Percentiles rank a stretch among this genome's conserved stretches.
phyloP scores from a whole-genome alignment of 495 filamentous ascomycete genomes.

The Letharia lupina region DNA sequence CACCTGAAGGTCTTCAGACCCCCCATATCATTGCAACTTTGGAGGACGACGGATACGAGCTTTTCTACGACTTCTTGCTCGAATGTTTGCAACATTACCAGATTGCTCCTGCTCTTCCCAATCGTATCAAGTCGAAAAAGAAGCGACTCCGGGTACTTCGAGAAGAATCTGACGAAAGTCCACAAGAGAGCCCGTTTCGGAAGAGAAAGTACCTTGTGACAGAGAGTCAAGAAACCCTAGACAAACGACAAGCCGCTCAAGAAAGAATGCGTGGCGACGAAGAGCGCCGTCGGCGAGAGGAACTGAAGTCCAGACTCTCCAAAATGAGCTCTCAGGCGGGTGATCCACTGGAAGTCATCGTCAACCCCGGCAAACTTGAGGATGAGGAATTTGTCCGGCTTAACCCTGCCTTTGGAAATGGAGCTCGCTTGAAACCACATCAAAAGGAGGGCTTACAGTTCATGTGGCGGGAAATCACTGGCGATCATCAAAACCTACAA shows the following conservation, averaged over 20 bases:
- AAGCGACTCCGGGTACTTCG: slow-evolving; percentile 5
- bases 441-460: slow-evolving; percentile 70
- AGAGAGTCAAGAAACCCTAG: slow-evolving; percentile 40
- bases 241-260: slow-evolving; percentile 40
- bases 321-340: slow-evolving; percentile 35
- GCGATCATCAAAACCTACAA: slow-evolving; percentile 42
- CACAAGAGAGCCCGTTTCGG: slow-evolving; percentile 26
- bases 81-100: slow-evolving; percentile 23
- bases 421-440: slow-evolving; percentile 44
- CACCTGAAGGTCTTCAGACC: slow-evolving; percentile 22
- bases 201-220: slow-evolving; percentile 42
- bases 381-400: slow-evolving; percentile 47
- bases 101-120: not conserved
- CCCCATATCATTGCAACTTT: slow-evolving; percentile 22
- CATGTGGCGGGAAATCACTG: slow-evolving; percentile 78
- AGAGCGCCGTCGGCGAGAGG: slow-evolving; percentile 33
- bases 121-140: not conserved
- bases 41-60: slow-evolving; percentile 21
- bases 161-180: slow-evolving; percentile 21
- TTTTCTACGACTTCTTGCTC: slow-evolving; percentile 27
- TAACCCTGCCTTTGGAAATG: slow-evolving; percentile 36
- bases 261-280: slow-evolving; percentile 27
- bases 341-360: slow-evolving; percentile 44
- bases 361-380: slow-evolving; percentile 62
- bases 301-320: slow-evolving; percentile 38